phyloP scores from a whole-genome alignment of 495 filamentous ascomycete species.

The Annulohypoxylon moriforme region DNA sequence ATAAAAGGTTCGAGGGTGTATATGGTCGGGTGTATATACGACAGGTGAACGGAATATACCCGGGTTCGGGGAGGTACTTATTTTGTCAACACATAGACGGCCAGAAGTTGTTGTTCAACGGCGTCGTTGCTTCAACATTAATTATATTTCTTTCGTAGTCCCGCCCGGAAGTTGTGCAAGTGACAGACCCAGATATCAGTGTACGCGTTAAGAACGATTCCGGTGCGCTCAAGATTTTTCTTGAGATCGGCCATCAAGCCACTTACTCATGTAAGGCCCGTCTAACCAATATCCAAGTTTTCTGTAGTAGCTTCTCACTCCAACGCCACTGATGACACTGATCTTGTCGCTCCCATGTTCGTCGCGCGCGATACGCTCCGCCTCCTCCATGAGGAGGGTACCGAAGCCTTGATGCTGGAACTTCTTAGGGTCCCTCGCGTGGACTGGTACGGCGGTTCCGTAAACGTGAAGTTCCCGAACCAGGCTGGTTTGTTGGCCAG shows the following conservation, averaged over 20 bases:
- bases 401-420: conserved; percentile 99
- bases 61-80: background rate
- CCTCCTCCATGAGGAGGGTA: conserved; percentile 96
- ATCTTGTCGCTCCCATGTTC: conserved; percentile 96
- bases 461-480: conserved; percentile 97
- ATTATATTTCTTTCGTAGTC: background rate
- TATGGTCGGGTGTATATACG: background rate
- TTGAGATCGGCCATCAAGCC: conserved; percentile 56
- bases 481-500: conserved; percentile 85
- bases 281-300: conserved; percentile 93
- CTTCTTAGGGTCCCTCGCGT: conserved; percentile 91
- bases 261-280: conserved; percentile 90
- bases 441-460: conserved; percentile 92
- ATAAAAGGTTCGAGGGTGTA: no score
- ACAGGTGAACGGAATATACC: background rate
- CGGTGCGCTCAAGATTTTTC: conserved; percentile 20
- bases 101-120: background rate
- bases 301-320: conserved; percentile 91
- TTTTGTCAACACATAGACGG: background rate
- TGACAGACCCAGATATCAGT: background rate
- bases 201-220: background rate
- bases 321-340: conserved; percentile 93
- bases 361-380: conserved; percentile 90
- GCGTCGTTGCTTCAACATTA: background rate
- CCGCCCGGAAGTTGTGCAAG: background rate